phyloP scores from a whole-genome alignment of 148 eudicot genomes.

The Rhododendron williamsianum region DNA sequence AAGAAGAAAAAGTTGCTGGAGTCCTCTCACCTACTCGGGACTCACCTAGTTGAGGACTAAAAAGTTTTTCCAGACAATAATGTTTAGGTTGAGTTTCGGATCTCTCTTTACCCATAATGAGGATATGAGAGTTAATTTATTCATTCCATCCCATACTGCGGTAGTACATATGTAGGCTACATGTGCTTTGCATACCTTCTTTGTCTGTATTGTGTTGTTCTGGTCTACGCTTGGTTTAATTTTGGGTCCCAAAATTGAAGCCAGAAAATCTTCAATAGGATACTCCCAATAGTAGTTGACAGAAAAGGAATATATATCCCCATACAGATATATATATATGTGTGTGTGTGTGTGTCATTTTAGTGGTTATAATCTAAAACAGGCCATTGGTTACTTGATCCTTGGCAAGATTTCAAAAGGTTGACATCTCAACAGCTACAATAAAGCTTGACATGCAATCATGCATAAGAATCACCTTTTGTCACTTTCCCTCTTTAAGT shows the following conservation, averaged over 20 bases:
- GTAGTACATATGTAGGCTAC: background rate
- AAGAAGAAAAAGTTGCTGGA: background rate
- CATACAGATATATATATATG: too few species aligned
- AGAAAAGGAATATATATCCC: background rate
- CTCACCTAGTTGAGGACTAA: background rate
- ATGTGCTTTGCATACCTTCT: background rate
- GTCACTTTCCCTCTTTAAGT: background rate
- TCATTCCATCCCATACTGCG: background rate
- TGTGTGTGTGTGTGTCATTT: background rate
- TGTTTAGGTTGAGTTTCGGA: background rate
- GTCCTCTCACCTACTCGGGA: background rate
- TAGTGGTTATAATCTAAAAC: background rate
- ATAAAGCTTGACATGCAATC: background rate
- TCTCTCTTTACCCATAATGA: background rate
- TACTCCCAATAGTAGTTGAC: background rate
- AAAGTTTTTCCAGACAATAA: background rate
- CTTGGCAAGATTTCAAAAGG: background rate
- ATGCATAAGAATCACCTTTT: background rate
- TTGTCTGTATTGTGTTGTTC: background rate
- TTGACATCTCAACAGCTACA: background rate
- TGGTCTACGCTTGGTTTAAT: background rate
- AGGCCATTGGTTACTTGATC: background rate
- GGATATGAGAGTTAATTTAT: background rate
- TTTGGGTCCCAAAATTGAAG: background rate
- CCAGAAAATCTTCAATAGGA: background rate